Evolutionary conservation across 148 eudicot genomes (phyloP).

Genomic region (Arctostaphylos glauca): DNA sequence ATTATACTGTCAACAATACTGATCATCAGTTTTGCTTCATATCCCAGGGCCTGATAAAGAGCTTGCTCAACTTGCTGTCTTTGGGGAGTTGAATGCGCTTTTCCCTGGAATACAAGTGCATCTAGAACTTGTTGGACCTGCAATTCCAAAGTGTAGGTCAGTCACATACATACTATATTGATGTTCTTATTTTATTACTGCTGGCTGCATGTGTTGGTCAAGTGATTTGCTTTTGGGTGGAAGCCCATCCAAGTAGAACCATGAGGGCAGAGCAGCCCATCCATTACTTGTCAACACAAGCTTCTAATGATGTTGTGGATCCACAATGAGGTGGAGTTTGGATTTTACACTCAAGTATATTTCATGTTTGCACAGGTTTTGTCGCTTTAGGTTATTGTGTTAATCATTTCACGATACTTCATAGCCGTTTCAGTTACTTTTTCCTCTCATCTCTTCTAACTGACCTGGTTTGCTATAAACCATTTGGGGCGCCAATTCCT

Average conservation of each 20-base stretch:
- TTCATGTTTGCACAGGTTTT: not conserved
- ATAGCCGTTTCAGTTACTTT: not conserved
- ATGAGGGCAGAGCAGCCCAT: not conserved
- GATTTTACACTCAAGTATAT: not conserved
- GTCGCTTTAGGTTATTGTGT: not conserved
- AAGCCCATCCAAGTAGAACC: not conserved
- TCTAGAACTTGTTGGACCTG: slow-evolving; percentile 76
- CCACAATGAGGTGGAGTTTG: not conserved
- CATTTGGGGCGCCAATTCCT: not conserved
- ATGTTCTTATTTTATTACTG: not conserved
- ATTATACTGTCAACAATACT: not conserved
- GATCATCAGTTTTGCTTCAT: slow-evolving; percentile 13
- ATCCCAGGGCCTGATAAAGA: slow-evolving; percentile 76
- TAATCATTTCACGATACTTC: not conserved
- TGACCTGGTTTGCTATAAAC: too few relatives aligned
- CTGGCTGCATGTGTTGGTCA: not conserved
- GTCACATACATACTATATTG: slow-evolving; percentile 12
- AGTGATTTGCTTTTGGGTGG: not conserved
- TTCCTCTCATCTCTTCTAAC: too few relatives aligned
- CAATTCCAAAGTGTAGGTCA: slow-evolving; percentile 66
- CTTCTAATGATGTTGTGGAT: not conserved
- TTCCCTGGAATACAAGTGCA: slow-evolving; percentile 52
- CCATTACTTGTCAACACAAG: not conserved
- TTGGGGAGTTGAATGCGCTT: slow-evolving; percentile 80
- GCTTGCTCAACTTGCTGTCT: slow-evolving; percentile 69